phyloP scores from a whole-genome alignment of 2,329 filamentous ascomycete species.

The Penicillium expansum region DNA sequence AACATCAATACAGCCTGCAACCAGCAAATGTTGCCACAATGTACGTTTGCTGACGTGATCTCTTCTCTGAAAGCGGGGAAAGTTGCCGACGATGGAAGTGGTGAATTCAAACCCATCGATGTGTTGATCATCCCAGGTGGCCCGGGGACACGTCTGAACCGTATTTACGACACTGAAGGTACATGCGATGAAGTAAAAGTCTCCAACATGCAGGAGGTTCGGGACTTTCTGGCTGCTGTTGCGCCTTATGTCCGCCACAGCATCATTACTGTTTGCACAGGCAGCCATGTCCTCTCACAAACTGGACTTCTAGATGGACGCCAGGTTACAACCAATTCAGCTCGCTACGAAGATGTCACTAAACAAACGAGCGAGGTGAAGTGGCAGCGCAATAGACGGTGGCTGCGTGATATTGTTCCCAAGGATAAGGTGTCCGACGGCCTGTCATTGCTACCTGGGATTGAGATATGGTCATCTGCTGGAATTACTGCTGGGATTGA shows the following conservation, averaged over 20 bases:
- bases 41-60: conserved; percentile 6
- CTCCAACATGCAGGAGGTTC: conserved; percentile 5
- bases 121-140: conserved; percentile 8
- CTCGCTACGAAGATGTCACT: conserved; percentile 1
- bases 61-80: conserved; percentile 3
- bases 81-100: neutral
- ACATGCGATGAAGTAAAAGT: neutral
- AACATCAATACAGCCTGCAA: conserved; percentile 1
- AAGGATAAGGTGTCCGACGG: neutral
- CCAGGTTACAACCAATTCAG: conserved; percentile 4
- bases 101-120: conserved; percentile 4
- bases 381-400: conserved; percentile 4
- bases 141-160: conserved; percentile 1
- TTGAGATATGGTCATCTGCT: conserved; percentile 10
- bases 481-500: conserved; percentile 9
- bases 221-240: neutral
- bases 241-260: conserved; percentile 8
- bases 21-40: conserved; percentile 8
- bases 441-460: neutral
- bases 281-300: conserved; percentile 5
- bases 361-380: neutral
- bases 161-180: neutral
- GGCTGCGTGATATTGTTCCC: conserved; percentile 3
- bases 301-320: conserved; percentile 1
- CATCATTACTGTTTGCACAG: conserved; percentile 7